A percentile compares a stretch with the other conserved stretches of the same genome.
phyloP scores from a whole-genome alignment of 768 basidiomycete genomes.

The Mycena kentingensis region DNA sequence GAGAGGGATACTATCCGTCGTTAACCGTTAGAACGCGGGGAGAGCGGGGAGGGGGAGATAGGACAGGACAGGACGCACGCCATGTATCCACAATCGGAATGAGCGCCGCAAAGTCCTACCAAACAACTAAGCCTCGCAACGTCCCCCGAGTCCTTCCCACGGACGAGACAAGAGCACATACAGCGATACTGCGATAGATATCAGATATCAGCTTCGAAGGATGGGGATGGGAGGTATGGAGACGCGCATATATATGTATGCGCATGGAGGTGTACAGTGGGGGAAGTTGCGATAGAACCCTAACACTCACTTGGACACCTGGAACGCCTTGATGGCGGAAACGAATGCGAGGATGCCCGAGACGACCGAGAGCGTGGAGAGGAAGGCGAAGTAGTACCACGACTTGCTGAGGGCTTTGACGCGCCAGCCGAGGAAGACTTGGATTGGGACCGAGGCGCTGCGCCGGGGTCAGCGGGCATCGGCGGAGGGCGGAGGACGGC shows the following conservation, averaged over 20 bases:
- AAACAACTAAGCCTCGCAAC: too few species aligned
- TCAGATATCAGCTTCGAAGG: too few species aligned
- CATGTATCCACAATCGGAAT: slow-evolving; percentile 6
- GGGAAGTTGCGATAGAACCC: background rate
- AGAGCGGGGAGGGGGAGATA: background rate
- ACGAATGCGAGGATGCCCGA: slow-evolving; percentile 1
- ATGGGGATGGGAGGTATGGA: too few species aligned
- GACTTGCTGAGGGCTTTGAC: slow-evolving; percentile 2
- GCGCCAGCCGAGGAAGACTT: slow-evolving; percentile 2
- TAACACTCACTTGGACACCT: background rate
- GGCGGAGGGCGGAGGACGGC: background rate
- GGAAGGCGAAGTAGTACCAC: background rate
- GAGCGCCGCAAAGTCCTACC: slow-evolving; percentile 3
- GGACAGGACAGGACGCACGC: background rate
- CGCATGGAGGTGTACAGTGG: background rate
- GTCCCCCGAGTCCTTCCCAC: too few species aligned
- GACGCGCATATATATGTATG: too few species aligned
- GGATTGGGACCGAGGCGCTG: slow-evolving; percentile 4
- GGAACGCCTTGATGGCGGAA: background rate
- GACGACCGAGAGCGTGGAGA: background rate
- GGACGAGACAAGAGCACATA: too few species aligned
- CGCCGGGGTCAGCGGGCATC: background rate
- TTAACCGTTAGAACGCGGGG: background rate
- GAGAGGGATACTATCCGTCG: slow-evolving; percentile 1
- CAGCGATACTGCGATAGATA: too few species aligned